phyloP scores from a whole-genome alignment of 495 filamentous ascomycete species.

The Penicillium longicatenatum region DNA sequence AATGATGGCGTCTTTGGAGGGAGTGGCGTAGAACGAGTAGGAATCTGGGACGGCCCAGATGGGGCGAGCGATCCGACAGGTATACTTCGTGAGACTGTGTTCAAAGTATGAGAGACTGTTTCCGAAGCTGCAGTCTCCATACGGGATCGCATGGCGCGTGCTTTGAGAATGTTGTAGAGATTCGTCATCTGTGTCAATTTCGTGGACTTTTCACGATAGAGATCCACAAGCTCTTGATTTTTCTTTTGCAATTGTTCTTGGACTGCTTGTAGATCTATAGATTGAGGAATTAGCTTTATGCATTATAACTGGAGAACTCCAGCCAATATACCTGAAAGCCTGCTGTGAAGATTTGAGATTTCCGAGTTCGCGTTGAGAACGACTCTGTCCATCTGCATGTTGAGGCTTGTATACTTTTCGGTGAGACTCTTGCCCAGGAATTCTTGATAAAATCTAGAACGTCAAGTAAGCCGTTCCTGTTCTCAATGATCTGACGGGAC shows the following conservation, averaged over 20 bases:
- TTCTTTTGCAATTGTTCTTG: slow-evolving; percentile 70
- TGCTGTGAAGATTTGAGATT: slow-evolving; percentile 66
- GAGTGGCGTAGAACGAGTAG: slow-evolving; percentile 5
- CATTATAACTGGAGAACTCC: not conserved
- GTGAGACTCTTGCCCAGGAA: slow-evolving; percentile 70
- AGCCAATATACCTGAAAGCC: slow-evolving; percentile 47
- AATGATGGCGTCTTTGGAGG: slow-evolving; percentile 33
- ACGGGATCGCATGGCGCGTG: slow-evolving; percentile 66
- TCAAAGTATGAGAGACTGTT: slow-evolving; percentile 60
- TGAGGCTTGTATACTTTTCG: slow-evolving; percentile 72
- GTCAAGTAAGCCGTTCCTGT: slow-evolving; percentile 18
- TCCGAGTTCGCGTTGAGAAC: slow-evolving; percentile 81
- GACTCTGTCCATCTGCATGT: slow-evolving; percentile 74
- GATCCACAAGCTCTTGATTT: slow-evolving; percentile 71
- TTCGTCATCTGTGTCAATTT: slow-evolving; percentile 79
- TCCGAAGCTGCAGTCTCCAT: slow-evolving; percentile 71
- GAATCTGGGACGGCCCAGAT: not conserved
- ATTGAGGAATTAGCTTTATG: not conserved
- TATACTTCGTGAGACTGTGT: slow-evolving; percentile 30
- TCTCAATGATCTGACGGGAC: not conserved
- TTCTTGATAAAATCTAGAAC: slow-evolving; percentile 75
- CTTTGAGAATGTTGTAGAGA: slow-evolving; percentile 82
- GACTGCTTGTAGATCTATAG: slow-evolving; percentile 62
- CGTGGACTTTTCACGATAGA: slow-evolving; percentile 71
- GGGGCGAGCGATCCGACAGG: slow-evolving; percentile 10